Percentiles rank a stretch among this genome's conserved stretches.
These are phyloP conservation scores for Rhododendron mucronatum DNA, from an alignment of 148 eudicot genomes.

Conservation along the genomic window DNA sequence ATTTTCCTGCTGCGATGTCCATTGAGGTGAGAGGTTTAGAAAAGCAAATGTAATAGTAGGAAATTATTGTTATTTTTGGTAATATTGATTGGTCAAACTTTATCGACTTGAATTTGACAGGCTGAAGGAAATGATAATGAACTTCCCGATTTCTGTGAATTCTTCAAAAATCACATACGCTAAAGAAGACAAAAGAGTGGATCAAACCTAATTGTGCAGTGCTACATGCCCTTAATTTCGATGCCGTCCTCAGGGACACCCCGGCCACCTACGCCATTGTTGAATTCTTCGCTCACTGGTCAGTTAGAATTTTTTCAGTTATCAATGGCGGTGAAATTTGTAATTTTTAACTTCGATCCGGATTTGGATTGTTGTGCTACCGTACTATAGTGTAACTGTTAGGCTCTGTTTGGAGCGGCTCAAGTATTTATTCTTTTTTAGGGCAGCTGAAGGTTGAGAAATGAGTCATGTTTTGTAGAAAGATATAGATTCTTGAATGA, in stretches of 20 bases:
- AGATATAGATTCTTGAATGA: not conserved
- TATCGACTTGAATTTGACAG: too few relatives aligned
- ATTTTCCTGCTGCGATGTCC: too few relatives aligned
- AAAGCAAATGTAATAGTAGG: too few relatives aligned
- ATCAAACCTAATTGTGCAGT: too few relatives aligned
- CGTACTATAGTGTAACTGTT: not conserved
- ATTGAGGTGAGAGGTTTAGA: too few relatives aligned
- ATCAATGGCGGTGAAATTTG: not conserved
- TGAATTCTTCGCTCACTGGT: slow-evolving; percentile 95
- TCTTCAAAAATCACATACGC: too few relatives aligned
- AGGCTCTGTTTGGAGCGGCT: not conserved
- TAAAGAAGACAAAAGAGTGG: too few relatives aligned
- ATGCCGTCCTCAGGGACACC: slow-evolving; percentile 52
- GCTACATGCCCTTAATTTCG: slow-evolving; percentile 25
- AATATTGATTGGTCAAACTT: too few relatives aligned
- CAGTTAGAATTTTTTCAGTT: not conserved
- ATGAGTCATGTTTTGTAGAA: not conserved
- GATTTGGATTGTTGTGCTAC: not conserved
- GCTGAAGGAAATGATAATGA: too few relatives aligned
- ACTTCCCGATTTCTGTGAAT: too few relatives aligned
- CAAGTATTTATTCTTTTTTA: not conserved
- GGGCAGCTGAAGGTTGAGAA: not conserved
- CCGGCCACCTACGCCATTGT: slow-evolving; percentile 73
- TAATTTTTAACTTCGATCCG: not conserved
- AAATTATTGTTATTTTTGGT: too few relatives aligned